phyloP scores from a whole-genome alignment of 495 filamentous ascomycete species.

The Terfezia claveryi region DNA sequence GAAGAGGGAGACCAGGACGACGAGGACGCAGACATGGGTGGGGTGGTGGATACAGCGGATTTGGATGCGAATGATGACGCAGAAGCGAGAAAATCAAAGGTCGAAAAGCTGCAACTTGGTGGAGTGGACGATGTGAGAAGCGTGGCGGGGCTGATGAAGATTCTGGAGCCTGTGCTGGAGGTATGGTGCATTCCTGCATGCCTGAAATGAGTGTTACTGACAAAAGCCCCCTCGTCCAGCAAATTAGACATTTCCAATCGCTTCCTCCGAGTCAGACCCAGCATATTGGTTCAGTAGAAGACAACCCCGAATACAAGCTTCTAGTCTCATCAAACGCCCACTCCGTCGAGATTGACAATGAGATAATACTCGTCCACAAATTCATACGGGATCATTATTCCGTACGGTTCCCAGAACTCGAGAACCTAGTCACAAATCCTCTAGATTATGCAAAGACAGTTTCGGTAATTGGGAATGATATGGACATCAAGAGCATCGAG shows the following conservation, averaged over 20 bases:
- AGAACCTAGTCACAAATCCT: slow-evolving; percentile 74
- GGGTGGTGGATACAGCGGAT: slow-evolving; percentile 8
- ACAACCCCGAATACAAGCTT: slow-evolving; percentile 69
- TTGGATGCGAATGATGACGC: slow-evolving; percentile 35
- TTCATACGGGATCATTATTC: slow-evolving; percentile 90
- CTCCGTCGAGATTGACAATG: slow-evolving; percentile 72
- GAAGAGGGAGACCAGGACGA: slow-evolving; percentile 24
- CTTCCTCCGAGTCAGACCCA: slow-evolving; percentile 39
- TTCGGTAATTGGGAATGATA: slow-evolving; percentile 76
- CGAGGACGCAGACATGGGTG: slow-evolving; percentile 33
- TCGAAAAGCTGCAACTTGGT: slow-evolving; percentile 58
- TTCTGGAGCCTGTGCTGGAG: slow-evolving; percentile 52
- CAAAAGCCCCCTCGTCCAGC: slow-evolving; percentile 26
- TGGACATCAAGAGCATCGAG: slow-evolving; percentile 64
- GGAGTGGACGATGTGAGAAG: slow-evolving; percentile 49
- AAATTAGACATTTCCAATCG: slow-evolving; percentile 52
- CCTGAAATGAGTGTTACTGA: slow-evolving; percentile 27
- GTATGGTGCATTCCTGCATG: slow-evolving; percentile 33
- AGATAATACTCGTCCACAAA: slow-evolving; percentile 86
- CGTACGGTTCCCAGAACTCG: slow-evolving; percentile 81
- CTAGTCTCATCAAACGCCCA: slow-evolving; percentile 63
- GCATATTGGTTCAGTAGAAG: slow-evolving; percentile 54
- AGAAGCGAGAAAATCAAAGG: slow-evolving; percentile 45
- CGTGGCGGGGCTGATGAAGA: slow-evolving; percentile 56
- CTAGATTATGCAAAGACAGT: slow-evolving; percentile 93